These are phyloP conservation scores for Penicillium longicatenatum DNA, from an alignment of 495 filamentous ascomycete species.

Conservation along the genomic window DNA sequence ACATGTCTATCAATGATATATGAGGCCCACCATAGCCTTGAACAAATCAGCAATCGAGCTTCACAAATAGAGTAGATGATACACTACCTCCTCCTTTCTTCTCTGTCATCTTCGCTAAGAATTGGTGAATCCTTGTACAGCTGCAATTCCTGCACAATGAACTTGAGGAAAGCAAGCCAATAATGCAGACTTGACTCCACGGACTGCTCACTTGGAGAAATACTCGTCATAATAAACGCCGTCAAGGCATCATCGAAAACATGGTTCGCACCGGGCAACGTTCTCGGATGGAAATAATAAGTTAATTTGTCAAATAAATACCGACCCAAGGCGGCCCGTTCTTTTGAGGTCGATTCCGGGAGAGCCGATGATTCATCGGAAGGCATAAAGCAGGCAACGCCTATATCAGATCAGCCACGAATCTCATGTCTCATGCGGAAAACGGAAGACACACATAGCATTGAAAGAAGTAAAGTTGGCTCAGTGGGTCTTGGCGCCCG, in stretches of 20 bases:
- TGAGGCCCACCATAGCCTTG: conserved; percentile 2
- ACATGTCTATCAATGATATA: conserved; percentile 8
- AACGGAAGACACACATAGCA: conserved; percentile 8
- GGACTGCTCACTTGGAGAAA: conserved; percentile 11
- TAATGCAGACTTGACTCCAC: conserved; percentile 11
- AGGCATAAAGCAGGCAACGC: conserved; percentile 12
- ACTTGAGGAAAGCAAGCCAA: conserved; percentile 9
- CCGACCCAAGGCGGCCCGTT: conserved; percentile 7
- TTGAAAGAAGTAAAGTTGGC: conserved; percentile 11
- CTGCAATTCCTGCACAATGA: conserved; percentile 11
- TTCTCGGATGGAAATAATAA: conserved; percentile 5
- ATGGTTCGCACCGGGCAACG: conserved; percentile 1
- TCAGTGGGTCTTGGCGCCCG: conserved; percentile 6
- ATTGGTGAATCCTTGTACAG: conserved; percentile 2
- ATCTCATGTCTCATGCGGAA: background rate
- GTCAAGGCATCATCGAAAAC: conserved; percentile 10
- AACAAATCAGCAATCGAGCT: background rate
- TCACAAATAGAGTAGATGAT: background rate
- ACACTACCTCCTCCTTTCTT: conserved; percentile 7
- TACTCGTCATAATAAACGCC: conserved; percentile 9
- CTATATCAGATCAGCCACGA: background rate
- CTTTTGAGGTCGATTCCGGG: conserved; percentile 6
- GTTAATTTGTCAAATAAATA: conserved; percentile 9
- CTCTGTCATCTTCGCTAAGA: conserved; percentile 4
- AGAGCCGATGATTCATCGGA: conserved; percentile 10